Evolutionary conservation across 2,329 filamentous ascomycete genomes (phyloP), one percentile per base, ranked within the genome.

Genomic region (Penicillium concentricum): DNA sequence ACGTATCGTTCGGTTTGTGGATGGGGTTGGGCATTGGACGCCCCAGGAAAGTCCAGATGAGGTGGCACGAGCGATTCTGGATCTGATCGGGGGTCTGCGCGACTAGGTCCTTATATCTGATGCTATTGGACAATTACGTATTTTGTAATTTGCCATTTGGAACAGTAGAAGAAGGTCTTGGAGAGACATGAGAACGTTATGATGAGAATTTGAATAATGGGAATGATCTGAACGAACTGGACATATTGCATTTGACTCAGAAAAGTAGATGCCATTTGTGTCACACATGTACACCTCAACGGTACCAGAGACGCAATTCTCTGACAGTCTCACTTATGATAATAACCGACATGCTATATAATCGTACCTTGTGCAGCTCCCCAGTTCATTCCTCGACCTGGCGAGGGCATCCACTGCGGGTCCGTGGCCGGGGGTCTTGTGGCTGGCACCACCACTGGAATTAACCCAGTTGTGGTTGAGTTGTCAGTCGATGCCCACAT

Each of bases 1-100:
- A 66, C 76, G 76, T 48, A 82, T 83, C 0, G 70, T 76, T 34
- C 79, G 68, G 48, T 72, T 86, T 18, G 74, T 89, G 13, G 79
- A 86, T 16, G 79, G 80, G 0, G 86, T 85, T 5, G 87, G 87
- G 0, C 87, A 90, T 74, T 90, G 87, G 87, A 81, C 87, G 35
- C 86, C 87, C 67, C 85, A 89, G 70, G 86, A 89, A 69, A 78
- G 84, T 67, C 81, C 85, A 1, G 79, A 82, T 61, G 78, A 74
- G 52, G 83, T 86, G 9, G 73, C 52, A 22, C 54, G 52, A 7
- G 58, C 61, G 1, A 65, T 65, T 30, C 32, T 64, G 22, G 61
- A 64, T n/a, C 34, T 64, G 34, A 43, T 34, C 28, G 26, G 20
- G 26, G 46, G 46, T 13, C 15, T 55, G 39, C 46, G 10, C 9